A percentile compares a stretch with the other conserved stretches of the same genome.
Evolutionary conservation across 768 basidiomycete genomes (phyloP).

Genomic region (Xanthoconium purpureum): DNA sequence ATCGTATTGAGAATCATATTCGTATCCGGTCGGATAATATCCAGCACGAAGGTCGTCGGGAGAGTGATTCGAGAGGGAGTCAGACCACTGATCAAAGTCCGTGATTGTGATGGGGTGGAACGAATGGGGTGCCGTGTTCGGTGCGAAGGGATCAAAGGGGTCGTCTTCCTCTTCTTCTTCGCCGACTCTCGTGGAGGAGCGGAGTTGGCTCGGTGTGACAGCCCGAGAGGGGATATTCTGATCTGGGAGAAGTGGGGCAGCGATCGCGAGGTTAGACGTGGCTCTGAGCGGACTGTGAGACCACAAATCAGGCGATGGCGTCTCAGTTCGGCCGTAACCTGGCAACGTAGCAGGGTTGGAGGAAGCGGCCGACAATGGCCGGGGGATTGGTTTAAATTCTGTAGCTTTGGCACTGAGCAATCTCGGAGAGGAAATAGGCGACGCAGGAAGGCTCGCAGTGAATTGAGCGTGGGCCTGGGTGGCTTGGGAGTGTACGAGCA

Average conservation of each 20-base stretch:
- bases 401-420: conserved; percentile 86
- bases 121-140: conserved; percentile 42
- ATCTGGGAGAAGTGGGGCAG: conserved; percentile 83
- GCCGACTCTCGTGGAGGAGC: conserved; percentile 57
- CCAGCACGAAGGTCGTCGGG: conserved; percentile 46
- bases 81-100: conserved; percentile 61
- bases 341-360: conserved; percentile 49
- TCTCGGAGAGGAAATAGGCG: conserved; percentile 81
- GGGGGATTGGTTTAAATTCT: conserved; percentile 82
- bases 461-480: conserved; percentile 59
- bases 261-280: conserved; percentile 85
- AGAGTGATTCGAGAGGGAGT: conserved; percentile 50
- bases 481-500: conserved; percentile 53
- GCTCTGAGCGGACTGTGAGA: conserved; percentile 66
- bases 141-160: conserved; percentile 75
- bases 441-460: conserved; percentile 79
- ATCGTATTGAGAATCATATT: conserved; percentile 34
- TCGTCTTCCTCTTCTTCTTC: conserved; percentile 77
- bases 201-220: conserved; percentile 67
- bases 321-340: conserved; percentile 57
- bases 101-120: conserved; percentile 64
- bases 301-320: conserved; percentile 90
- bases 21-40: conserved; percentile 28
- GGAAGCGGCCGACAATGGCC: conserved; percentile 73
- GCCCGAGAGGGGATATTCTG: conserved; percentile 49